phyloP scores from a whole-genome alignment of 345 rosid species.

The Eucalyptus curtisii region DNA sequence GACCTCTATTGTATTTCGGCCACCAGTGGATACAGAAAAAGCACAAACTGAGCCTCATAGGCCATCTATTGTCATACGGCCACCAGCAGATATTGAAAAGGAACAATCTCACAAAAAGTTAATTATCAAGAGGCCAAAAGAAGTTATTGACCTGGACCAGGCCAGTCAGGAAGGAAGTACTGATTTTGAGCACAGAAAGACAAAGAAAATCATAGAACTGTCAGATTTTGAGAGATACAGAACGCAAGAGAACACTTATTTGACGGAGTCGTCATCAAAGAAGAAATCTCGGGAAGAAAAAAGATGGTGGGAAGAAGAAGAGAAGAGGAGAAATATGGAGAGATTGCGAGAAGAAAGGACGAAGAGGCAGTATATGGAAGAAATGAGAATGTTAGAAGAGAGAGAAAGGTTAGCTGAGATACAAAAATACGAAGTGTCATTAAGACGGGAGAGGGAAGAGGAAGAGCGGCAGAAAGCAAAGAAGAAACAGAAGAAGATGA shows the following conservation, averaged over 20 bases:
- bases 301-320: conserved; percentile 79
- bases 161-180: conserved; percentile 60
- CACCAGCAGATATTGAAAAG: conserved; percentile 57
- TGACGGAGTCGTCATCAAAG: conserved; percentile 31
- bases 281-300: conserved; percentile 53
- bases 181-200: conserved; percentile 56
- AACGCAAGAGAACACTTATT: conserved; percentile 22
- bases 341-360: conserved; percentile 37
- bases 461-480: conserved; percentile 69
- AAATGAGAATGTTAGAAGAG: conserved; percentile 41
- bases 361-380: conserved; percentile 28
- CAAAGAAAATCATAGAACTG: conserved; percentile 71
- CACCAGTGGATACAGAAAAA: conserved; percentile 45
- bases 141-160: conserved; percentile 57
- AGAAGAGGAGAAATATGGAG: conserved; percentile 42
- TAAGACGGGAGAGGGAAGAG: conserved; percentile 78
- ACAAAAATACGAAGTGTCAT: conserved; percentile 56
- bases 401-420: conserved; percentile 53
- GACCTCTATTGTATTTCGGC: conserved; percentile 42
- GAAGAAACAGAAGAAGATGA: conserved; percentile 76
- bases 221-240: conserved; percentile 48
- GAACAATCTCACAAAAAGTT: conserved; percentile 69
- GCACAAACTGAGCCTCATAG: conserved; percentile 53
- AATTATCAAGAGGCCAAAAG: conserved; percentile 65
- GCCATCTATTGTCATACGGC: conserved; percentile 73